Conservation (phyloP, 2,329 filamentous ascomycete genomes). For the Xylaria sp. region DNA sequence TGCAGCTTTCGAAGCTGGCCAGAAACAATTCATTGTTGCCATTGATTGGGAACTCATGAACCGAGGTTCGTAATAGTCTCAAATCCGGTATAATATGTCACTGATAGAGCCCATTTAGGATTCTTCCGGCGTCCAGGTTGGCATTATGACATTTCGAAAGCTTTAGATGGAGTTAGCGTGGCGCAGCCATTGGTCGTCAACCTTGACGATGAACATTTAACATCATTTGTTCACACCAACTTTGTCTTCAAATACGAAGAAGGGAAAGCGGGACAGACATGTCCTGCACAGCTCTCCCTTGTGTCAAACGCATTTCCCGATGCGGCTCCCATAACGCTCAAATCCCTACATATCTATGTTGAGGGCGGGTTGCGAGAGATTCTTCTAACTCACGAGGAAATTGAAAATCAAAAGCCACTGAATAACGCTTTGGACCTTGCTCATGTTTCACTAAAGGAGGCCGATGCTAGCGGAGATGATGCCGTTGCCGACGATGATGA, state of each 20-base stretch:
- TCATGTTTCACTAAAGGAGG: slow-evolving; percentile 41
- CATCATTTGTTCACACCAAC: slow-evolving; percentile 65
- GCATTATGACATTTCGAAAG: slow-evolving; percentile 70
- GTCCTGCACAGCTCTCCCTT: slow-evolving; percentile 67
- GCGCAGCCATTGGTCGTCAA: slow-evolving; percentile 61
- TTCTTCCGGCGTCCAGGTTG: slow-evolving; percentile 66
- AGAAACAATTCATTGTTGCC: slow-evolving; percentile 67
- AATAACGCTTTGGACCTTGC: slow-evolving; percentile 37
- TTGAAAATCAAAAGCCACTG: slow-evolving; percentile 24
- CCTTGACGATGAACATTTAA: slow-evolving; percentile 61
- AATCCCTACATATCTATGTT: slow-evolving; percentile 65
- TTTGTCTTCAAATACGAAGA: slow-evolving; percentile 69
- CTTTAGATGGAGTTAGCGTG: slow-evolving; percentile 61
- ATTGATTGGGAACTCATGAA: slow-evolving; percentile 75
- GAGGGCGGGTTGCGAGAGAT: slow-evolving; percentile 68
- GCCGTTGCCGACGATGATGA: slow-evolving; percentile 45
- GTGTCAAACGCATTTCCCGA: slow-evolving; percentile 65
- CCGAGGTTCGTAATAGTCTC: slow-evolving; percentile 57
- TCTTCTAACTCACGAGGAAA: slow-evolving; percentile 58
- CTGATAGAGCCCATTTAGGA: slow-evolving; percentile 53
- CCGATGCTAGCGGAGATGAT: slow-evolving; percentile 47
- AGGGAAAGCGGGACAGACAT: slow-evolving; percentile 70
- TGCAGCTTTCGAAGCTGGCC: slow-evolving; percentile 64
- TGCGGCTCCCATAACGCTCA: slow-evolving; percentile 63
- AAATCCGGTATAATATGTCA: not conserved